Evolutionary conservation across 179 eudicot genomes (phyloP).

Genomic region (Nepenthes alata): DNA sequence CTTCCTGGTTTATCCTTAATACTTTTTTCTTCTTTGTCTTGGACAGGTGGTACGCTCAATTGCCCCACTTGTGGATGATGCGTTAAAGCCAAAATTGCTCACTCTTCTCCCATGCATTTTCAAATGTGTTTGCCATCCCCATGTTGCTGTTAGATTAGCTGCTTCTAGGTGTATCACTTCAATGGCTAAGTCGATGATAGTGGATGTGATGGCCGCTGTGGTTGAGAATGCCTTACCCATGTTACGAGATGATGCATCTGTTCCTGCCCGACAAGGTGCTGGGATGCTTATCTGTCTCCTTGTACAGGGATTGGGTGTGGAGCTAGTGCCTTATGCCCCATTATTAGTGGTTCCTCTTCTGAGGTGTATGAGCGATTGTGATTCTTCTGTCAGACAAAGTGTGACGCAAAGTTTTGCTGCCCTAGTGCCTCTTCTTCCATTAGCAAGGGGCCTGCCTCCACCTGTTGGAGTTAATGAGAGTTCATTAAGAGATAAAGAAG

Average conservation of each 20-base stretch:
- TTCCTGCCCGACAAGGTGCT: slow-evolving; percentile 95
- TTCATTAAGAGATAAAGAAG: slow-evolving; percentile 66
- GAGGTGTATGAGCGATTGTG: slow-evolving; percentile 97
- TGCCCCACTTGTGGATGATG: slow-evolving; percentile 66
- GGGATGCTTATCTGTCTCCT: slow-evolving; percentile 92
- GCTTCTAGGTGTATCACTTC: slow-evolving; percentile 92
- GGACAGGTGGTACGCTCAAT: slow-evolving; percentile 75
- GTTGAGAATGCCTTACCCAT: slow-evolving; percentile 84
- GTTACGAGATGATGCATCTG: slow-evolving; percentile 76
- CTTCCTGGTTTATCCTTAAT: too few species aligned
- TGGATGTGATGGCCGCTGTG: slow-evolving; percentile 68
- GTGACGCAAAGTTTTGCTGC: slow-evolving; percentile 98
- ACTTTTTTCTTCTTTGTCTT: background rate
- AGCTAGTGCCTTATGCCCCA: slow-evolving; percentile 86
- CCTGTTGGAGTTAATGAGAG: slow-evolving; percentile 64
- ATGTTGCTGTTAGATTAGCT: slow-evolving; percentile 92
- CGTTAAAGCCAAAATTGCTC: slow-evolving; percentile 59
- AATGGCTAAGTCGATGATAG: slow-evolving; percentile 83
- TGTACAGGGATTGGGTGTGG: slow-evolving; percentile 85
- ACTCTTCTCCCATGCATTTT: slow-evolving; percentile 92
- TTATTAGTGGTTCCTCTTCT: slow-evolving; percentile 92
- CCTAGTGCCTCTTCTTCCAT: slow-evolving; percentile 94
- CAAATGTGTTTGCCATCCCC: slow-evolving; percentile 76
- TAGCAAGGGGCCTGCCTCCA: slow-evolving; percentile 83
- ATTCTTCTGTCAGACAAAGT: slow-evolving; percentile 88